Percentiles rank a stretch among this genome's conserved stretches.
Evolutionary conservation across 768 basidiomycete species (phyloP).

Genomic region (Kwoniella pini): DNA sequence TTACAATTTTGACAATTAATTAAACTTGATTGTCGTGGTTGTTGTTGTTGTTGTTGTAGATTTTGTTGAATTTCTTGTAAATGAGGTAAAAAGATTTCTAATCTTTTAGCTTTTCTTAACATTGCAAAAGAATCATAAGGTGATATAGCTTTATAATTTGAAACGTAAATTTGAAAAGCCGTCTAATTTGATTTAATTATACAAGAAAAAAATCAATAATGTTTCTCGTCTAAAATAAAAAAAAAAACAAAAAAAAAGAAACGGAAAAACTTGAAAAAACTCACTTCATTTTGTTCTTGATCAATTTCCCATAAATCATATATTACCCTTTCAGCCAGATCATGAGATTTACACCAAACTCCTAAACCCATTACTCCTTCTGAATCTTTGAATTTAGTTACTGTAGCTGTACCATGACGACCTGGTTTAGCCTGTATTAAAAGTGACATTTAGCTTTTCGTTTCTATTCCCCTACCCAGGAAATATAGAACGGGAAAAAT

Average conservation of each 20-base stretch:
- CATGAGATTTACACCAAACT: slow-evolving; percentile 76
- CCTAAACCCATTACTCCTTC: slow-evolving; percentile 76
- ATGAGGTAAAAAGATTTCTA: slow-evolving; percentile 66
- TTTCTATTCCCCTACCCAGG: no score
- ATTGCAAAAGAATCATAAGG: slow-evolving; percentile 73
- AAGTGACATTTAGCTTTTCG: no score
- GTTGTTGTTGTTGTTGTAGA: background rate
- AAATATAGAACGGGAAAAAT: slow-evolving; percentile 15
- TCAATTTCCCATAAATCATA: slow-evolving; percentile 84
- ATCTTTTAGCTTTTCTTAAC: slow-evolving; percentile 80
- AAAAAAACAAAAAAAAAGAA: background rate
- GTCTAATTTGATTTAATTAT: no score
- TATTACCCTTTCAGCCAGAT: slow-evolving; percentile 63
- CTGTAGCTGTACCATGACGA: slow-evolving; percentile 67
- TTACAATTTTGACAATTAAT: slow-evolving; percentile 32
- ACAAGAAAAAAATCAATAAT: no score
- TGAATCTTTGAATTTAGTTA: slow-evolving; percentile 72
- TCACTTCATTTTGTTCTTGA: slow-evolving; percentile 72
- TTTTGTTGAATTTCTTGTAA: no score
- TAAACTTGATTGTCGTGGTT: background rate
- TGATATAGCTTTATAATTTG: slow-evolving; percentile 77
- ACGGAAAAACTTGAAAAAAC: background rate
- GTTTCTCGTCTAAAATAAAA: no score
- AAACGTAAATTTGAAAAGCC: slow-evolving; percentile 82
- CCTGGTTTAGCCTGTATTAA: slow-evolving; percentile 72